A percentile compares a stretch with the other conserved stretches of the same genome.
Conservation (phyloP, 2,329 filamentous ascomycete species). For the Beauveria caledonica region DNA sequence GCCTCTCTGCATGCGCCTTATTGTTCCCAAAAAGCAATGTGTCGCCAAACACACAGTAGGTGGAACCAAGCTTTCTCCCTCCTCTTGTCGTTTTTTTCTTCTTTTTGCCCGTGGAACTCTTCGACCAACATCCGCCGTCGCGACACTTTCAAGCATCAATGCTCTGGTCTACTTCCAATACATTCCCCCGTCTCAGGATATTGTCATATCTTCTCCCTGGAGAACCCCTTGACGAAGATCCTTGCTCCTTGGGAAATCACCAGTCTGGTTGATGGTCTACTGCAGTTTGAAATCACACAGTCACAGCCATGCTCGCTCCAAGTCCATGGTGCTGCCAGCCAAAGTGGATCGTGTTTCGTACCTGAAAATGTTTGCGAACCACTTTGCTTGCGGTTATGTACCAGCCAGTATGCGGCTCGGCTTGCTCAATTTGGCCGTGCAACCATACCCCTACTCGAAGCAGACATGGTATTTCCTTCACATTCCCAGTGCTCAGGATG, state of each 20-base stretch:
- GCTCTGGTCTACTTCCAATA: background rate
- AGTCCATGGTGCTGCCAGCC: background rate
- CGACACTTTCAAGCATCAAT: background rate
- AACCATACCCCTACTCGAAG: no score
- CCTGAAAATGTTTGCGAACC: background rate
- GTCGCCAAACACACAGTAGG: background rate
- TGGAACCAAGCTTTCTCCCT: background rate
- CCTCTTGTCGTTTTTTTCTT: background rate
- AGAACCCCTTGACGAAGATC: background rate
- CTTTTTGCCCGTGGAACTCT: background rate
- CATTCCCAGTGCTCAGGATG: background rate
- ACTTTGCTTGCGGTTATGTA: no score
- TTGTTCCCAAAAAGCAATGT: conserved; percentile 6
- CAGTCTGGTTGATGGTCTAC: background rate
- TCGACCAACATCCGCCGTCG: background rate
- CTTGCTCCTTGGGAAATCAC: background rate
- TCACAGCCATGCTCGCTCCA: background rate
- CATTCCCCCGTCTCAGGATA: background rate
- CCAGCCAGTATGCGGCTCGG: no score
- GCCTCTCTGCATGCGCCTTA: background rate
- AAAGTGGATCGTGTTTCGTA: background rate
- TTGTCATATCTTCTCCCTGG: conserved; percentile 1
- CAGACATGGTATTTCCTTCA: no score
- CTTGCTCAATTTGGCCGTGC: no score
- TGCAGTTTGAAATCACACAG: background rate